Conservation (phyloP, 1,284 basidiomycete genomes). For the Malassezia psittaci region DNA sequence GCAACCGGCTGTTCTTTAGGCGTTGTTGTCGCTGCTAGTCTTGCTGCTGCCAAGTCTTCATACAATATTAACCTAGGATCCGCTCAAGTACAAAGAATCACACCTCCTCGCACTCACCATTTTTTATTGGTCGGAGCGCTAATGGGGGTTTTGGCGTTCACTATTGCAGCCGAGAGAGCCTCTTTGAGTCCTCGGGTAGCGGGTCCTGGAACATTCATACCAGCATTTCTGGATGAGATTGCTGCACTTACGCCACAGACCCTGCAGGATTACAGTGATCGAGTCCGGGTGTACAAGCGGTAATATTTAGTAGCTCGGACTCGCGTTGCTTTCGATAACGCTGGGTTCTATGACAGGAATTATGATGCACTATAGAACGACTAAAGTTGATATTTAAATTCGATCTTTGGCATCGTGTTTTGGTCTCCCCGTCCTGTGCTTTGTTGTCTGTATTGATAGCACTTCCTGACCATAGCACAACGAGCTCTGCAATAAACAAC, state of each 20-base stretch:
- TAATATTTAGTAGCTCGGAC: neutral
- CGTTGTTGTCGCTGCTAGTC: slow-evolving; percentile 64
- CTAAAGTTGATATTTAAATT: no score
- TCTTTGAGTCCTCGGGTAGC: slow-evolving; percentile 60
- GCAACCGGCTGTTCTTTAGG: slow-evolving; percentile 84
- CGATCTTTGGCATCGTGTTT: no score
- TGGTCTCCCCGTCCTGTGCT: no score
- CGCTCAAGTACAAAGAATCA: neutral
- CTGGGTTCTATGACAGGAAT: no score
- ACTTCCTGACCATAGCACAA: no score
- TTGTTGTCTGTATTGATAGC: no score
- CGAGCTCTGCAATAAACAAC: no score
- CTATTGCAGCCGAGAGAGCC: slow-evolving; percentile 72
- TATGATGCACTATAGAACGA: no score
- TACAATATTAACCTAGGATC: neutral
- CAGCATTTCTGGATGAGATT: slow-evolving; percentile 74
- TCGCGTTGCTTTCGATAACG: no score
- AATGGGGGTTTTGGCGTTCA: slow-evolving; percentile 63
- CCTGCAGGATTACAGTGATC: neutral
- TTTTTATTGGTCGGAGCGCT: slow-evolving; percentile 35
- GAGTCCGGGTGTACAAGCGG: neutral
- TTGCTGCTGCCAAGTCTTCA: slow-evolving; percentile 55
- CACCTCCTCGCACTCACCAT: slow-evolving; percentile 11
- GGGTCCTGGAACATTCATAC: slow-evolving; percentile 77
- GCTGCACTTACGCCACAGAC: slow-evolving; percentile 5